Evolutionary conservation across 768 basidiomycete genomes (phyloP).

Genomic region (Gelatoporia subvermispora): DNA sequence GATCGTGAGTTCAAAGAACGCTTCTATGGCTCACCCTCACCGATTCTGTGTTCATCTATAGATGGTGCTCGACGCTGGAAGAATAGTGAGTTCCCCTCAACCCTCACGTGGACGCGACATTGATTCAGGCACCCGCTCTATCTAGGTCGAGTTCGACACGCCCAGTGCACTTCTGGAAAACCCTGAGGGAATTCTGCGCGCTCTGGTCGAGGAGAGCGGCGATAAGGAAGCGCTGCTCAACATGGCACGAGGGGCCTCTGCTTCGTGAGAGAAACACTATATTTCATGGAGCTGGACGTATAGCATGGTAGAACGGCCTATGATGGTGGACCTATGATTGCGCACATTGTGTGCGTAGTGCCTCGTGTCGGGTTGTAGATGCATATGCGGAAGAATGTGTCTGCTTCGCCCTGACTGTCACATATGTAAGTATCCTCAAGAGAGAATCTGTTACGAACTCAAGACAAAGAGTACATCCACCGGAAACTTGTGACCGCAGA

Average conservation of each 20-base stretch:
- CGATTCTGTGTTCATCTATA: slow-evolving; percentile 5
- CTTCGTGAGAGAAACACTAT: not conserved
- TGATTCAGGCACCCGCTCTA: not conserved
- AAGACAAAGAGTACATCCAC: no score
- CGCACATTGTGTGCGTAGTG: no score
- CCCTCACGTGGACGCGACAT: not conserved
- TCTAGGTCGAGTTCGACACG: slow-evolving; percentile 45
- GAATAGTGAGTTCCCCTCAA: slow-evolving; percentile 24
- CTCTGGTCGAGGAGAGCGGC: slow-evolving; percentile 52
- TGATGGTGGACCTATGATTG: no score
- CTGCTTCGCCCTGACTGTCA: no score
- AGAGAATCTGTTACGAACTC: no score
- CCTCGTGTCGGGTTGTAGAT: no score
- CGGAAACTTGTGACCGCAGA: no score
- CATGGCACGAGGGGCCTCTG: slow-evolving; percentile 13
- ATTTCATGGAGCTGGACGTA: no score
- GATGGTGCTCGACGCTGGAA: slow-evolving; percentile 41
- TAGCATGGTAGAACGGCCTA: no score
- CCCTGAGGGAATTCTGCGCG: slow-evolving; percentile 40
- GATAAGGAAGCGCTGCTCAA: slow-evolving; percentile 31
- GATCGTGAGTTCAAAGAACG: slow-evolving; percentile 29
- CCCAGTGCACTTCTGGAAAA: slow-evolving; percentile 47
- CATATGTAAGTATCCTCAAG: no score
- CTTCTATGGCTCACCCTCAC: not conserved
- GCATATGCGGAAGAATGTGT: no score